Base-by-base conservation (phyloP, 352 stramenopile species). In the Phytophthora kernoviae region DNA sequence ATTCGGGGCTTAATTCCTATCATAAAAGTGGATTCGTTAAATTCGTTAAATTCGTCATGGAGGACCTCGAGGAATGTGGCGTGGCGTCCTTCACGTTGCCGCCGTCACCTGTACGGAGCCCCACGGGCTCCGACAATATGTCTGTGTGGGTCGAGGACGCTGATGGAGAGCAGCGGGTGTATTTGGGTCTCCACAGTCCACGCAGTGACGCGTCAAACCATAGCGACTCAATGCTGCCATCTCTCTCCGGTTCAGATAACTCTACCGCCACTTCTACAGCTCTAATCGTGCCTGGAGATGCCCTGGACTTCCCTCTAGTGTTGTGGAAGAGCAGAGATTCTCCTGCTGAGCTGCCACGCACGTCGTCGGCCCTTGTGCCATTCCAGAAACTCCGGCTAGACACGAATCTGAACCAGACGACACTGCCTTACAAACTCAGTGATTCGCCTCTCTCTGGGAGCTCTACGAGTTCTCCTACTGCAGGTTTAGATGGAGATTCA, bases 321-420 rank as follows among this genome's bases (percentile, higher is more conserved):
- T 65, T 86, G 1, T 84, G 73, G 44, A 74, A 65, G 20, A 58
- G 50, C 30, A 57, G 58, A 36, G 42, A 33, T 41, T 24, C 58
- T 20, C 44, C 57, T 30, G 52, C 53, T 30, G 53, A 62, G 6
- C 14, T 50, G 20, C 48, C 65, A 10, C 40, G 39, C 20, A 50
- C 66, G 37, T 87, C 78, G 1, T 82, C 74, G 1, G 81, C 84
- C 17, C 70, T 93, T 27, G 84, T 93, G 42, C 81, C 84, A 20
- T 93, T 93, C 69, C 84, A 93, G 62, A 91, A 93, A 54, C 70
- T 93, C 1, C 80, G 80, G 33, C 69, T 93, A 34, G 80, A 93
- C 58, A 93, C 84, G 34, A 85, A 93, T 49, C 57, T 93, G 40
- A 77, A 93, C 58, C 68, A 84, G 44, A 93, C 84, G 36, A 79